Base-by-base conservation (phyloP, 2,329 filamentous ascomycete species). In the Endothia cerciana region DNA sequence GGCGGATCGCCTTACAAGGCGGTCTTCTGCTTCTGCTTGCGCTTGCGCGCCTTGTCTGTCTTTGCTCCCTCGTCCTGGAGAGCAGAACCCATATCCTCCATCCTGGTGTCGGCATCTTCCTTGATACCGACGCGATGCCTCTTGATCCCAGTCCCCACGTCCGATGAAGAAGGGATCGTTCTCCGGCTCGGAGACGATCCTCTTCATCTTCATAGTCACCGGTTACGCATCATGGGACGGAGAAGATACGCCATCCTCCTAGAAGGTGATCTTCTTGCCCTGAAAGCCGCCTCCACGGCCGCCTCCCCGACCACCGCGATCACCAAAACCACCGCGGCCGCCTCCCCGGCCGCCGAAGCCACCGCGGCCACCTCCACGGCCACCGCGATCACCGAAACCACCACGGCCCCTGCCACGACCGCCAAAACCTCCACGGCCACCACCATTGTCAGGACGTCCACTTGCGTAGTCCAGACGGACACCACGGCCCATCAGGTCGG, bases 381-480 rank as follows among this genome's bases (percentile, higher is more conserved):
- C 80, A 70, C 82, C 80, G 49, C 78, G 75, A 59, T 80, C 76
- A 38, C 78, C 71, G 56, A 77, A 73, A 49, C 77, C 72, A 36
- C 76, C 72, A 64, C 78, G 74, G 63, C 78, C 73, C 60, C 81
- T 75, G 68, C 78, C 76, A 69, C 82, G 76, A 64, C 80, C 76
- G 67, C 79, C 75, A 56, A 78, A 76, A 47, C 82, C 79, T 67
- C 85, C 81, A 67, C 84, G 78, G 65, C 85, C 79, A 69, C 87
- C 83, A 68, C 85, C 80, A 68, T 77, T 77, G 68, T 79, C 78
- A 70, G 84, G 77, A 69, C 84, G 84, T 72, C 84, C 83, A 71
- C 90, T 89, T 72, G 90, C 87, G 78, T 85, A 97, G 85, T 97
- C 94, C 63, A 97, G 88, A 73, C 94, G 91, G 71, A 97, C 83